Base-by-base conservation (phyloP, 1,284 basidiomycete genomes). In the Microbotryum saponariae region DNA sequence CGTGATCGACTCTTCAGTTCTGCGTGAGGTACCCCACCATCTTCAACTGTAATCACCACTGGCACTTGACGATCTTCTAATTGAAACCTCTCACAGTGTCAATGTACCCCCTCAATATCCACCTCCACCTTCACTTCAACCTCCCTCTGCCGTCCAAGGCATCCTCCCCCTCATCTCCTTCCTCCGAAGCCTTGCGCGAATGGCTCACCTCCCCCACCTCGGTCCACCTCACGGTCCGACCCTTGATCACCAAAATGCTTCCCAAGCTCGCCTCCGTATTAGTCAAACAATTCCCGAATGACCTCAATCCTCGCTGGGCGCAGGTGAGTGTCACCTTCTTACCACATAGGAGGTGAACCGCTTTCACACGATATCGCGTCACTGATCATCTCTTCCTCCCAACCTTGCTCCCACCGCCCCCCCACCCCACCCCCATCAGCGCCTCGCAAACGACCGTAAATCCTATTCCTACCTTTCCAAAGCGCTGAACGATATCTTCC, bases 241-340 rank as follows among this genome's bases (percentile, higher is more conserved):
- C 49, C 0, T 31, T 58, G 6, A 10, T 63, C n/a, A 5, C 31
- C 2, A 7, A n/a, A 2, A 45, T 53, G 3, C 51, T 66, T 2
- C 14, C 27, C 1, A 45, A 29, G 1, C 27, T 63, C 10, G 47
- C 53, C 18, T 49, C 55, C 21, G 46, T 51, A 25, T 52, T 66
- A n/a, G 53, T 51, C 4, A 12, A 31, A 1, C 33, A 50, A 2
- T 66, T 63, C 23, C 62, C 61, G 48, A 21, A 59, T 2, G 59
- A 57, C 51, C 63, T 66, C 59, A 63, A 63, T 25, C 29, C 59
- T 1, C 18, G 27, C 9, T 66, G 61, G 61, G 37, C 33, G 12
- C 23, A 29, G 51, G 51, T 29, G 20, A 53, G 31, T n/a, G n/a
- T 8, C 8, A 31, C 8, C 9, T 10, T 9, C 8, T 1, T 31